Evolutionary conservation across 139 green algal genomes (phyloP), one percentile per base, ranked within the genome.

Genomic region (Chlamydomonas sp.): DNA sequence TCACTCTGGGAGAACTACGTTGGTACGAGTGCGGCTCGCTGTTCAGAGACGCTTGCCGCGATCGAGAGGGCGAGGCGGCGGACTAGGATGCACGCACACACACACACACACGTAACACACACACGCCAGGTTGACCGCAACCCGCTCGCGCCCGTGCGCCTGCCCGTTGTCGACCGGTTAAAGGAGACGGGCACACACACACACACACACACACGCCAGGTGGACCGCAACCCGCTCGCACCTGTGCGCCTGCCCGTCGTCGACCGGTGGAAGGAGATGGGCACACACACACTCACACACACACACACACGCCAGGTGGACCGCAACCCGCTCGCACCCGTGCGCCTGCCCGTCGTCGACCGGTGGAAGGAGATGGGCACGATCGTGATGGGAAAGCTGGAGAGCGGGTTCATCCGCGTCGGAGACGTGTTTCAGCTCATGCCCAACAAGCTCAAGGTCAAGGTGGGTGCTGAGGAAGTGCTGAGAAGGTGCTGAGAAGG

Each of bases 391-490:
- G 94, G 94, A 65, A 98, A 98, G 83, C 90, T 82, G 48, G 95
- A 99, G 85, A 80, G 83, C 4, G 95, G 95, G 26, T 84, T 93
- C 39, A 86, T 97, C 36, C 68, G 80, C 31, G 84, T 89, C 49
- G 87, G 88, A 13, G 84, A 97, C 71, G 73, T 77, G 26, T 84
- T 97, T 22, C 76, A 83, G 68, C 39, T 98, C 37, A 97, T 98
- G 94, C 94, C 94, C 72, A 98, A 97, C 85, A 96, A 91, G 85
- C 88, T n/a, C n/a, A n/a, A n/a, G n/a, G n/a, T n/a, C n/a, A n/a
- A n/a, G n/a, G n/a, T n/a, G n/a, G n/a, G n/a, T n/a, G n/a, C n/a
- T n/a, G n/a, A n/a, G n/a, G n/a, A n/a, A n/a, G 76, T 69, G 81
- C 0, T 70, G 24, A 28, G 63, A 5, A 50, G 20, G 10, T 48